These are phyloP conservation scores for Eutypella sp. DNA, from an alignment of 2,329 filamentous ascomycete genomes.

Conservation along the genomic window DNA sequence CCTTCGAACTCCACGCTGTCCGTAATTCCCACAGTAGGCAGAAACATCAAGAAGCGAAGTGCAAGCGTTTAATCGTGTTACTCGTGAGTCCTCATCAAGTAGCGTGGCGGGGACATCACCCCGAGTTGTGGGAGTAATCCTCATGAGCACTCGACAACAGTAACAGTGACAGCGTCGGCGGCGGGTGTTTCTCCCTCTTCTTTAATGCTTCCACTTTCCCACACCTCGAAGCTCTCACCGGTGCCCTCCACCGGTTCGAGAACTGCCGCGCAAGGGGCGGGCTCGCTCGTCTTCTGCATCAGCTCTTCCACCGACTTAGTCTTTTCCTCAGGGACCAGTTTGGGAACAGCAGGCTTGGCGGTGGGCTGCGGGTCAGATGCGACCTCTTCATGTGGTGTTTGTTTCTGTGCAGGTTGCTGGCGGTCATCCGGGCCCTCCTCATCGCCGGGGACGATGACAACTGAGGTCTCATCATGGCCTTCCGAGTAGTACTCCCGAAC, in stretches of 20 bases:
- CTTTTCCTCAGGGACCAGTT: conserved; percentile 13
- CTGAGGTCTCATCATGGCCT: conserved; percentile 58
- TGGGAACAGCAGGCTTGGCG: conserved; percentile 28
- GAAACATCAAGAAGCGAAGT: too few relatives aligned
- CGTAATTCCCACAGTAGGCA: too few relatives aligned
- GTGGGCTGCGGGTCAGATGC: conserved; percentile 21
- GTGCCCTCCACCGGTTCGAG: conserved; percentile 54
- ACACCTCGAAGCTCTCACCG: conserved; percentile 60
- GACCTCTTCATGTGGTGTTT: conserved; percentile 21
- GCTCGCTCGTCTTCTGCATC: conserved; percentile 31
- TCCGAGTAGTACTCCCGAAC: conserved; percentile 63
- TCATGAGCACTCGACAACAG: conserved; percentile 19
- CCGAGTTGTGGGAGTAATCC: neutral
- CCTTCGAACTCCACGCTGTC: too few relatives aligned
- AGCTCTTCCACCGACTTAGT: conserved; percentile 30
- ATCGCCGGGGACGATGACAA: conserved; percentile 58
- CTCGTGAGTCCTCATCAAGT: neutral
- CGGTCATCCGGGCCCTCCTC: conserved; percentile 33
- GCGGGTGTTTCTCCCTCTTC: conserved; percentile 51
- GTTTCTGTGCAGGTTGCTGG: conserved; percentile 7
- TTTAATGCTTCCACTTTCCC: conserved; percentile 64
- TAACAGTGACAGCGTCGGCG: too few relatives aligned
- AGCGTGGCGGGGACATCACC: neutral
- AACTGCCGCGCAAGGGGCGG: conserved; percentile 39
- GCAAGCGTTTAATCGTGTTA: neutral